Percentiles rank a stretch among this genome's conserved stretches.
phyloP scores from a whole-genome alignment of 2,329 filamentous ascomycete genomes.

The Colletotrichum spinosum region DNA sequence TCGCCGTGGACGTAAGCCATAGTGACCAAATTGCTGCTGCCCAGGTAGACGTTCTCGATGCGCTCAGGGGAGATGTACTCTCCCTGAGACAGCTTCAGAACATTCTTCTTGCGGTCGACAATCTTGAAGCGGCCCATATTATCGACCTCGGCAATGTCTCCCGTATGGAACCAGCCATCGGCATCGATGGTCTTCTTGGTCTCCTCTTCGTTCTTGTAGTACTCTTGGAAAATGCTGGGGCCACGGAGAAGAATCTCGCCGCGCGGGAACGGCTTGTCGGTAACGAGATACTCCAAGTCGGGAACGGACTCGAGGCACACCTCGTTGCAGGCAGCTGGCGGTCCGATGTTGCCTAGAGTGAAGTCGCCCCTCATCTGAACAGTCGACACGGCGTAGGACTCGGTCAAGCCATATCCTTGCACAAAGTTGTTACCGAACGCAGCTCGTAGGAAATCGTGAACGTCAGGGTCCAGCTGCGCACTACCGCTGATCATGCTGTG shows the following conservation, averaged over 20 bases:
- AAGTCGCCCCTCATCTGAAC: conserved; percentile 79
- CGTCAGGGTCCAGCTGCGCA: conserved; percentile 87
- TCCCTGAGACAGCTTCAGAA: conserved; percentile 97
- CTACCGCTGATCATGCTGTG: conserved; percentile 86
- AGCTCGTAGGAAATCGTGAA: conserved; percentile 90
- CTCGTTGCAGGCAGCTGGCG: conserved; percentile 75
- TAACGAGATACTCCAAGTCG: conserved; percentile 91
- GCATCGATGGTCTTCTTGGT: conserved; percentile 83
- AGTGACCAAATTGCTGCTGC: conserved; percentile 80
- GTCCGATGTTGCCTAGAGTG: conserved; percentile 84
- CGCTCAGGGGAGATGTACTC: conserved; percentile 98
- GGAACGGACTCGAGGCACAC: conserved; percentile 87
- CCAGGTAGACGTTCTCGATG: conserved; percentile 93
- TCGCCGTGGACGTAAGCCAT: conserved; percentile 94
- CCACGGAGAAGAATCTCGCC: conserved; percentile 90
- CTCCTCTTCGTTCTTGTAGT: conserved; percentile 91
- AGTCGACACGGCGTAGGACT: conserved; percentile 84
- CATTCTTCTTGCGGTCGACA: conserved; percentile 97
- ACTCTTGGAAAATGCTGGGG: conserved; percentile 83
- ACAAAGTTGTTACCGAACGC: conserved; percentile 82
- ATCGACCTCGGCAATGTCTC: conserved; percentile 90
- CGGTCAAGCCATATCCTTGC: conserved; percentile 95
- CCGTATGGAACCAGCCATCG: conserved; percentile 97
- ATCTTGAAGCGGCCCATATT: conserved; percentile 88
- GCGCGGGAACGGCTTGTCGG: conserved; percentile 89